Conservation (phyloP, 805 yeast species). For the Starmerella apis region DNA sequence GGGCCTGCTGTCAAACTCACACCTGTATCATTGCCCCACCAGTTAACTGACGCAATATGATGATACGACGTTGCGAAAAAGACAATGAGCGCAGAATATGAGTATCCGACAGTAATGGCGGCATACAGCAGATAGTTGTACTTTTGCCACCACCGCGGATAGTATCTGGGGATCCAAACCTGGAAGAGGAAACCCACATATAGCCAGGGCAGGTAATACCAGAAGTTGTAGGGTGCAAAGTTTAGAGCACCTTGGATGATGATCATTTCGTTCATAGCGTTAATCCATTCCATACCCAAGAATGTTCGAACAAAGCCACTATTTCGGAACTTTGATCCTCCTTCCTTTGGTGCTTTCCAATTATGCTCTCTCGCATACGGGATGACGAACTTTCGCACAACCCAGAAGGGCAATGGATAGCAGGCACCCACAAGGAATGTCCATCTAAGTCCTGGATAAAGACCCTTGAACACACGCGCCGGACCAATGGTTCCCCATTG, state of each 20-base stretch:
- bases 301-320: constrained; percentile 27
- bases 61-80: constrained; percentile 35
- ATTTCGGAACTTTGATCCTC: neutral
- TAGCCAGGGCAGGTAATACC: constrained; percentile 36
- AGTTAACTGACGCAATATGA: constrained; percentile 30
- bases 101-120: constrained; percentile 42
- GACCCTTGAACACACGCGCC: constrained; percentile 34
- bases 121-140: constrained; percentile 42
- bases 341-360: constrained; percentile 9
- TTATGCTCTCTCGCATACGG: constrained; percentile 15
- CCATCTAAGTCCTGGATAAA: constrained; percentile 53
- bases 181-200: constrained; percentile 37
- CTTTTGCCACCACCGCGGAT: constrained; percentile 44
- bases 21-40: constrained; percentile 41
- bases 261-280: constrained; percentile 17
- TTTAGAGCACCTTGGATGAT: constrained; percentile 11
- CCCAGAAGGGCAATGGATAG: constrained; percentile 23
- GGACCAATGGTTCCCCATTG: constrained; percentile 41
- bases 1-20: neutral
- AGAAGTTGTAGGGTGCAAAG: constrained; percentile 40
- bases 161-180: constrained; percentile 36
- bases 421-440: constrained; percentile 49
- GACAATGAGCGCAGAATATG: constrained; percentile 38
- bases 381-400: constrained; percentile 22
- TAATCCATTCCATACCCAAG: constrained; percentile 24